These are phyloP conservation scores for Malassezia vespertilionis DNA, from an alignment of 1,284 basidiomycete genomes.

Conservation along the genomic window DNA sequence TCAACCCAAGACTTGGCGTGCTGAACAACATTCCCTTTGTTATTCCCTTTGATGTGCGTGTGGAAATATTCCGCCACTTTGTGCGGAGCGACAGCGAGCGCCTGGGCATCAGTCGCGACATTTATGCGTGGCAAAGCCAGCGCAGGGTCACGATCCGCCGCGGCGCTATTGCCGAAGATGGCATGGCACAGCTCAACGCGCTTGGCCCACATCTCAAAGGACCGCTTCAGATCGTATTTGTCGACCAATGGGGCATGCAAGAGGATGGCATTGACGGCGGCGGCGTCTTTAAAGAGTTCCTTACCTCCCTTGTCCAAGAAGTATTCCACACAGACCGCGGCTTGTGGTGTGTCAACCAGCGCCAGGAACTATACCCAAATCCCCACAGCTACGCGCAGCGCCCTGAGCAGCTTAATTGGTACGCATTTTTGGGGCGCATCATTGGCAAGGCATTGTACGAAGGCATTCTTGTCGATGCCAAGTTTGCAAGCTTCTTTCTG, in stretches of 20 bases:
- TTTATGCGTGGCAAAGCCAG: constrained; percentile 16
- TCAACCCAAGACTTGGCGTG: constrained; percentile 74
- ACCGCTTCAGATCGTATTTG: constrained; percentile 72
- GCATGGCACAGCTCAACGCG: constrained; percentile 59
- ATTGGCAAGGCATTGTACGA: constrained; percentile 94
- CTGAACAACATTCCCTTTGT: constrained; percentile 94
- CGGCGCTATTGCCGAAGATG: constrained; percentile 70
- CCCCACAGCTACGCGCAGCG: constrained; percentile 53
- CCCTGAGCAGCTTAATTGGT: constrained; percentile 58
- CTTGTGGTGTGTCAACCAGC: constrained; percentile 76
- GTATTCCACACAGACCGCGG: constrained; percentile 90
- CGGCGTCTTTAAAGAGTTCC: constrained; percentile 94
- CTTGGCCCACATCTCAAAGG: constrained; percentile 65
- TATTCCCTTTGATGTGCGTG: constrained; percentile 80
- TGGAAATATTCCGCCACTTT: constrained; percentile 62
- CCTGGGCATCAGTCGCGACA: constrained; percentile 13
- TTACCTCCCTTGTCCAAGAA: constrained; percentile 67
- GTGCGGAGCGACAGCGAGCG: constrained; percentile 25
- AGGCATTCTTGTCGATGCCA: constrained; percentile 88
- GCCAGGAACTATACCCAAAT: constrained; percentile 89
- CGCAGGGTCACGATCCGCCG: constrained; percentile 59
- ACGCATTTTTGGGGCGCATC: constrained; percentile 81
- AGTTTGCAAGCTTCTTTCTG: constrained; percentile 90
- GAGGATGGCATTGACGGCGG: constrained; percentile 93
- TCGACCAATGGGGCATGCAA: constrained; percentile 74